Evolutionary conservation across 116 monocot genomes (phyloP).

Genomic region (Thalassia testudinum): DNA sequence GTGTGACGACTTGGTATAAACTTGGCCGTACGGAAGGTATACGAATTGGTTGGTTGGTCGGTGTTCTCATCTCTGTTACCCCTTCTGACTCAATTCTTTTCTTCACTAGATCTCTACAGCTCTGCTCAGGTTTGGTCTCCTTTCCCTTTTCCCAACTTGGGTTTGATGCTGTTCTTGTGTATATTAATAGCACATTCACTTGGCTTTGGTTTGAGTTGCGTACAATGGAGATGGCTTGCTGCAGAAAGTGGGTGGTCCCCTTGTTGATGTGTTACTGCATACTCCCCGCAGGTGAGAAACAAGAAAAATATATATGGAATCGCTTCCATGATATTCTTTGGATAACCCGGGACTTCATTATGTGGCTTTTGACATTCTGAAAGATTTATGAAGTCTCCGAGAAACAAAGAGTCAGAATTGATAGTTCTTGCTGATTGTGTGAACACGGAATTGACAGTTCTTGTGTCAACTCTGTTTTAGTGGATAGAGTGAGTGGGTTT

Average conservation of each 20-base stretch:
- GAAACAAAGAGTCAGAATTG: neutral
- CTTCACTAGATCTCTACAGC: neutral
- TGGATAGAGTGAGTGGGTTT: constrained; percentile 25
- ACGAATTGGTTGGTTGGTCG: neutral
- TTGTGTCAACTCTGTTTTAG: neutral
- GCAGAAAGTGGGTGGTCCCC: neutral
- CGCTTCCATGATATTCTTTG: too few relatives aligned
- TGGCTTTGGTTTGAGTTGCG: neutral
- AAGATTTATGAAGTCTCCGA: too few relatives aligned
- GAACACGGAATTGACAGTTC: neutral
- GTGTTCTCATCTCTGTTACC: too few relatives aligned
- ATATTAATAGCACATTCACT: neutral
- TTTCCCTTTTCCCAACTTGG: too few relatives aligned
- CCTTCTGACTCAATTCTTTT: neutral
- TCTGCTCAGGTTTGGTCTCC: neutral
- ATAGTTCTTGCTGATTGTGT: neutral
- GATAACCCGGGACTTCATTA: too few relatives aligned
- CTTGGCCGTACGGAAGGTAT: constrained; percentile 1
- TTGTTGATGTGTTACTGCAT: neutral
- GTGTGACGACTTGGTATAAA: neutral
- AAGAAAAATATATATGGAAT: neutral
- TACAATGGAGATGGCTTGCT: neutral
- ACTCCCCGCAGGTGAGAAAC: neutral
- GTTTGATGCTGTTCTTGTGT: neutral
- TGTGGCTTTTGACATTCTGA: too few relatives aligned